Evolutionary conservation across 2,329 filamentous ascomycete species (phyloP).

Genomic region (Penicillium sp.): DNA sequence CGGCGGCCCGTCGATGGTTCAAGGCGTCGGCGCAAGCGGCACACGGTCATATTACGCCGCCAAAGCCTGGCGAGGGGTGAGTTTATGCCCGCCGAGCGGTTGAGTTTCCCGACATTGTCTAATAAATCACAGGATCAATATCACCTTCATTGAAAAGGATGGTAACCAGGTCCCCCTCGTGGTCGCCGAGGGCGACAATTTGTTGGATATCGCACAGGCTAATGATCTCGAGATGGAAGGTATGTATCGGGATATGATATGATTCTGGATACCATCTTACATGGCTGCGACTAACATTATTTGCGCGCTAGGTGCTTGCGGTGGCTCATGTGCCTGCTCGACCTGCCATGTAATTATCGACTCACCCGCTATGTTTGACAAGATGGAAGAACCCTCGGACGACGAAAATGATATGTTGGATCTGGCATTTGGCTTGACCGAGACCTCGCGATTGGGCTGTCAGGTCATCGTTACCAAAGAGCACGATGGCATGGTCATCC

Average conservation of each 20-base stretch:
- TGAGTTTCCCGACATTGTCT: neutral
- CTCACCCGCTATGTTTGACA: slow-evolving; percentile 74
- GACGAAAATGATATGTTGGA: slow-evolving; percentile 92
- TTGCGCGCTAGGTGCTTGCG: slow-evolving; percentile 71
- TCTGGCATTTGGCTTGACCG: slow-evolving; percentile 84
- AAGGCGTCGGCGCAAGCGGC: slow-evolving; percentile 62
- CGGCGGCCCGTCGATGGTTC: slow-evolving; percentile 58
- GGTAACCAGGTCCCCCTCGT: slow-evolving; percentile 74
- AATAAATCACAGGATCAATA: slow-evolving; percentile 66
- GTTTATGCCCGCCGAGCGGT: slow-evolving; percentile 36
- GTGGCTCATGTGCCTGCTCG: slow-evolving; percentile 89
- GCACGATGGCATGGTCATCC: slow-evolving; percentile 82
- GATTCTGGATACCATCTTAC: slow-evolving; percentile 3
- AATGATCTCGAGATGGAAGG: slow-evolving; percentile 98
- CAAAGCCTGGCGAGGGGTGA: slow-evolving; percentile 91
- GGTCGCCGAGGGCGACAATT: slow-evolving; percentile 84
- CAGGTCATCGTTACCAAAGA: slow-evolving; percentile 92
- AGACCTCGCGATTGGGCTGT: slow-evolving; percentile 82
- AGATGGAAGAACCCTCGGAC: slow-evolving; percentile 76
- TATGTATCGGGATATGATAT: slow-evolving; percentile 34
- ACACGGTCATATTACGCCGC: slow-evolving; percentile 82
- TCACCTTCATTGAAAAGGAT: slow-evolving; percentile 95
- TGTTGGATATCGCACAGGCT: slow-evolving; percentile 92
- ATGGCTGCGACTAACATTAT: slow-evolving; percentile 3
- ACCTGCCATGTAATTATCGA: slow-evolving; percentile 89